Evolutionary conservation across 129 eudicot genomes (phyloP).

Genomic region (Arctium minus): DNA sequence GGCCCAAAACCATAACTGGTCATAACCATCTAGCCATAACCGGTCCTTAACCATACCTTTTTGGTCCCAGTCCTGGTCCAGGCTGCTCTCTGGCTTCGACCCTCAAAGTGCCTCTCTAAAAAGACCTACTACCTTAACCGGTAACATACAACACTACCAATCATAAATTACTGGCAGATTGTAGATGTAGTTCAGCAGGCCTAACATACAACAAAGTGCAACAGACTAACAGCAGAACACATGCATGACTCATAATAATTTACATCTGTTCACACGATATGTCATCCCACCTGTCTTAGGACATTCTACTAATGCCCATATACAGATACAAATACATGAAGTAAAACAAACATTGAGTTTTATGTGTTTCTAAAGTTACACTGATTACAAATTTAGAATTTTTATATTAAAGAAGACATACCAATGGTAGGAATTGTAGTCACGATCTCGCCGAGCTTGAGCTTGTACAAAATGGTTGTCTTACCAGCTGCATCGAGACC

Average conservation of each 20-base stretch:
- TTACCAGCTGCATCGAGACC: constrained; percentile 99
- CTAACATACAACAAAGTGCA: background rate
- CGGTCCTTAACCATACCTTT: no score
- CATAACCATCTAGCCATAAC: no score
- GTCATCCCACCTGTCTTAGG: background rate
- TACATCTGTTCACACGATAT: background rate
- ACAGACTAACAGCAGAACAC: background rate
- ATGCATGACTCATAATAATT: background rate
- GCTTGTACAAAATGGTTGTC: constrained; percentile 97
- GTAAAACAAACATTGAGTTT: background rate
- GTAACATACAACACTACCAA: background rate
- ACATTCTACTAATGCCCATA: background rate
- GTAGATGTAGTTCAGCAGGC: background rate
- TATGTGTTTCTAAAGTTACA: background rate
- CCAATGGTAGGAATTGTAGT: constrained; percentile 98
- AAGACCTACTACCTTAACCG: background rate
- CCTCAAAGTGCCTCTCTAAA: no score
- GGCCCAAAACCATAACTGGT: no score
- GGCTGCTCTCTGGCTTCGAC: no score
- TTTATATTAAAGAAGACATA: constrained; percentile 25
- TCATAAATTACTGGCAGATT: background rate
- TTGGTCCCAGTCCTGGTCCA: no score
- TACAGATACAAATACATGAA: background rate
- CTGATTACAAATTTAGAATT: background rate
- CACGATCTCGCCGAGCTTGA: constrained; percentile 98